A percentile compares a stretch with the other conserved stretches of the same genome.
These are phyloP conservation scores for Fraxinus paxiana DNA, from an alignment of 305 asterid genomes.

Conservation along the genomic window DNA sequence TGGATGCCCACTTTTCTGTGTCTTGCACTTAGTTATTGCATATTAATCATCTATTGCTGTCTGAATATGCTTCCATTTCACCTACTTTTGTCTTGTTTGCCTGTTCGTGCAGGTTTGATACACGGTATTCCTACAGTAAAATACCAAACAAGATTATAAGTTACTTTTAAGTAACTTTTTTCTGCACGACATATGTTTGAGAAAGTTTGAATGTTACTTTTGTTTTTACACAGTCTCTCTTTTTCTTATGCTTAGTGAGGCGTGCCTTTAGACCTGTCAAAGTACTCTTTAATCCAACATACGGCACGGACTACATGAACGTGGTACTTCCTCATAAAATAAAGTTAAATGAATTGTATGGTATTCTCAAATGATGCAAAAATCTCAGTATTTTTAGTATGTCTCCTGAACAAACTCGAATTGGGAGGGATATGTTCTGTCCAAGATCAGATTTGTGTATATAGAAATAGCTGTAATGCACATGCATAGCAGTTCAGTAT, in stretches of 20 bases:
- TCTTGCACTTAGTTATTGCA: slow-evolving; percentile 10
- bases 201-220: neutral
- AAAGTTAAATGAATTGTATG: neutral
- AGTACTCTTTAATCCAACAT: neutral
- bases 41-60: slow-evolving; percentile 22
- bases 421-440: slow-evolving; percentile 37
- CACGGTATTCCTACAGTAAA: neutral
- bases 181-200: neutral
- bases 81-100: slow-evolving; percentile 20
- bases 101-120: neutral
- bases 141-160: neutral
- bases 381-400: slow-evolving; percentile 25
- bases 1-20: slow-evolving; percentile 11
- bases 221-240: neutral
- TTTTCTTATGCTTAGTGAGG: neutral
- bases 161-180: neutral
- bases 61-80: slow-evolving; percentile 22
- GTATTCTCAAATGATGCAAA: slow-evolving; percentile 20
- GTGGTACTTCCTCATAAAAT: neutral
- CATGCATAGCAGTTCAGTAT: slow-evolving; percentile 22
- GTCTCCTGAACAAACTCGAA: slow-evolving; percentile 29
- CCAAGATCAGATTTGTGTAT: slow-evolving; percentile 32
- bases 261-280: neutral
- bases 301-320: neutral
- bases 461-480: slow-evolving; percentile 15